A percentile compares a stretch with the other conserved stretches of the same genome.
Evolutionary conservation across 768 basidiomycete species (phyloP).

Genomic region (Nidularia sp.): DNA sequence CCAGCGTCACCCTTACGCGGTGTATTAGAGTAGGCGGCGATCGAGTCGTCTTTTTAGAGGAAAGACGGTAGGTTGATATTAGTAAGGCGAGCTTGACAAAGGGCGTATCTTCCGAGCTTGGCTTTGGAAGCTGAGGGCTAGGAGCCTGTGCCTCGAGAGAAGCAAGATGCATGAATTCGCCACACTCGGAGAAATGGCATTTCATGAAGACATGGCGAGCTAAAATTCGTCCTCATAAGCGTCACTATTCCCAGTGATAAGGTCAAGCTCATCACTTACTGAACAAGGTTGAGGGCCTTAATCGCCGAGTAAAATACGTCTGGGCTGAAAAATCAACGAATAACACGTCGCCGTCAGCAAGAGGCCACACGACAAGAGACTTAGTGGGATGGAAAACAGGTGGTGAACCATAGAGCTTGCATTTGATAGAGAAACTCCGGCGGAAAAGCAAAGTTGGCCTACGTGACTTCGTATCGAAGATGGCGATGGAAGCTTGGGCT

Average conservation of each 20-base stretch:
- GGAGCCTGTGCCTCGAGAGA: constrained; percentile 16
- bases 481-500: background rate
- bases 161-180: constrained; percentile 15
- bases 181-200: constrained; percentile 16
- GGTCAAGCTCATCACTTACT: constrained; percentile 7
- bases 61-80: constrained; percentile 15
- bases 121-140: background rate
- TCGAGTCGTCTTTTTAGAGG: constrained; percentile 6
- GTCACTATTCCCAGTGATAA: background rate
- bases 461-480: background rate
- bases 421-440: constrained; percentile 3
- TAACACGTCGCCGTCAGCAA: constrained; percentile 17
- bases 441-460: background rate
- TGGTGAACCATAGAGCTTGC: constrained; percentile 18
- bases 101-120: background rate
- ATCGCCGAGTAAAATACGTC: constrained; percentile 18
- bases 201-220: constrained; percentile 20
- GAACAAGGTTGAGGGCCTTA: constrained; percentile 16
- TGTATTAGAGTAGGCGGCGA: constrained; percentile 11
- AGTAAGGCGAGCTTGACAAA: constrained; percentile 9
- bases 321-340: constrained; percentile 17
- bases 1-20: constrained; percentile 1
- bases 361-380: constrained; percentile 18
- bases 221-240: constrained; percentile 1
- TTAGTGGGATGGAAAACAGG: constrained; percentile 17